Evolutionary conservation across 371 early-diverging fungal species (phyloP).

Genomic region (Batrachochytrium dendrobatidis): DNA sequence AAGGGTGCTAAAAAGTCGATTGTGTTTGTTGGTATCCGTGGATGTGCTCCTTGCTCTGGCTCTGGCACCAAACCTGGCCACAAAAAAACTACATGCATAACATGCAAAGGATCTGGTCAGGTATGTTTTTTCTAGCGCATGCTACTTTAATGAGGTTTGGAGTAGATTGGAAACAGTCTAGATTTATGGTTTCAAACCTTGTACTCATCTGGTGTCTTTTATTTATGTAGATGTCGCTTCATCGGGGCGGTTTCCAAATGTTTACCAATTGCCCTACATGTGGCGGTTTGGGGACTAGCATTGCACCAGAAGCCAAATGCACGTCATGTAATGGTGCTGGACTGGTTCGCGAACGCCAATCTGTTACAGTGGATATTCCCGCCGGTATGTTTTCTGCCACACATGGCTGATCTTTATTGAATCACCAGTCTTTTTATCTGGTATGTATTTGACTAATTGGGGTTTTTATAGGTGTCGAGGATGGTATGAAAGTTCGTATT

Average conservation of each 20-base stretch:
- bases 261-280: constrained; percentile 72
- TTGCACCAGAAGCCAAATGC: constrained; percentile 66
- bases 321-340: constrained; percentile 73
- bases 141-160: too few relatives aligned
- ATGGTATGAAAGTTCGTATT: constrained; percentile 66
- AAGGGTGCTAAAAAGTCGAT: constrained; percentile 64
- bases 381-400: constrained; percentile 49
- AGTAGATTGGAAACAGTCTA: too few relatives aligned
- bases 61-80: constrained; percentile 69
- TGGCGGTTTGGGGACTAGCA: constrained; percentile 68
- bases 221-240: constrained; percentile 23
- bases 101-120: constrained; percentile 81
- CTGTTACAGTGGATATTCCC: constrained; percentile 72
- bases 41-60: constrained; percentile 74
- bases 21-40: constrained; percentile 50
- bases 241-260: constrained; percentile 79
- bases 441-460: background rate
- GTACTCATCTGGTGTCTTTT: background rate
- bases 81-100: constrained; percentile 54
- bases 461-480: constrained; percentile 54
- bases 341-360: constrained; percentile 58
- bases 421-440: too few relatives aligned
- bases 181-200: too few relatives aligned
- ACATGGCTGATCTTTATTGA: too few relatives aligned
- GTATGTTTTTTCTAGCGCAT: too few relatives aligned